phyloP scores from a whole-genome alignment of 106 monocot species.

The Chionographis japonica region DNA sequence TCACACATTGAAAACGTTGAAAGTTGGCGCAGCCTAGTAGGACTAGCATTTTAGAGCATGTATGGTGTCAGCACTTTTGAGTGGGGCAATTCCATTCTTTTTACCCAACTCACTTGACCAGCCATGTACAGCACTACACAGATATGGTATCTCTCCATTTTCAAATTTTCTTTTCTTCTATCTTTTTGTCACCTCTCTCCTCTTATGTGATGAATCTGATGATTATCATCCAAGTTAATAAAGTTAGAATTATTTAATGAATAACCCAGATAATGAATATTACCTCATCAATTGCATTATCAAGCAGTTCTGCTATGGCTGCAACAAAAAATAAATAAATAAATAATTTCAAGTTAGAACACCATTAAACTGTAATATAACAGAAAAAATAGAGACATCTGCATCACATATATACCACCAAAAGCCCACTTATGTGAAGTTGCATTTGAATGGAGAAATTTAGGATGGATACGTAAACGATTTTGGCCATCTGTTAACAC shows the following conservation, averaged over 20 bases:
- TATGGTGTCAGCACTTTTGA: too few species aligned
- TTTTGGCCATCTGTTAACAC: constrained; percentile 52
- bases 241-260: not conserved
- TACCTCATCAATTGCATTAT: constrained; percentile 98
- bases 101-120: too few species aligned
- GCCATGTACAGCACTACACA: too few species aligned
- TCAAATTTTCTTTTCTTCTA: too few species aligned
- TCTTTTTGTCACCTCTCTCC: too few species aligned
- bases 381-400: not conserved
- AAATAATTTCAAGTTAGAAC: not conserved
- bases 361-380: not conserved
- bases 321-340: constrained; percentile 22
- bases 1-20: too few species aligned
- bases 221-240: not conserved
- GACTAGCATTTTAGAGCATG: too few species aligned
- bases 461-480: constrained; percentile 74
- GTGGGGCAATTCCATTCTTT: too few species aligned
- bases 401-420: constrained; percentile 53
- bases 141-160: too few species aligned
- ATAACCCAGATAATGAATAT: not conserved
- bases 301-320: constrained; percentile 94
- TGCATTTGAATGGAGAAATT: constrained; percentile 98
- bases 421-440: constrained; percentile 98
- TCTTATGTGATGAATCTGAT: not conserved
- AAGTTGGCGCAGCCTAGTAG: too few species aligned